phyloP scores from a whole-genome alignment of 2,329 filamentous ascomycete genomes.

The Penicillium expansum region DNA sequence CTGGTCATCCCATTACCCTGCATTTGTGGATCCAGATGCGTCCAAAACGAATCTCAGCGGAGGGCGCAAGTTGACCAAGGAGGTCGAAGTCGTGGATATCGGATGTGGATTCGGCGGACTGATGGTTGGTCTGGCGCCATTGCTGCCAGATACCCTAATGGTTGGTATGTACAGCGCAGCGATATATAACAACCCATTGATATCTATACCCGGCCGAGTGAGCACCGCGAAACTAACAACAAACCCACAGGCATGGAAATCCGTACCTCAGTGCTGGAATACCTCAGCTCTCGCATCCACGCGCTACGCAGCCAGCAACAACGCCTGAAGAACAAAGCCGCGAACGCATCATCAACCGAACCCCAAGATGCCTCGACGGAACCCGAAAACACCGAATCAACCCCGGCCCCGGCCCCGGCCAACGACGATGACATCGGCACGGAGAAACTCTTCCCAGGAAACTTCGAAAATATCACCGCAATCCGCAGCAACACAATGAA shows the following conservation, averaged over 20 bases:
- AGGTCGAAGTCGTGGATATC: constrained; percentile 92
- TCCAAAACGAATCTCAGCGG: constrained; percentile 33
- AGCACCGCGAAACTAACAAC: background rate
- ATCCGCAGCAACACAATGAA: constrained; percentile 97
- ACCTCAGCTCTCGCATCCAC: constrained; percentile 80
- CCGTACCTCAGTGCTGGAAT: constrained; percentile 82
- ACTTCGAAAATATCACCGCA: constrained; percentile 84
- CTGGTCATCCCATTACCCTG: constrained; percentile 81
- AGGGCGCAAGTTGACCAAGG: constrained; percentile 54
- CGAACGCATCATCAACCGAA: constrained; percentile 10
- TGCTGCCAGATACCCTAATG: constrained; percentile 76
- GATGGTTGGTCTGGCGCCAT: constrained; percentile 77
- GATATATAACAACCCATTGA: background rate
- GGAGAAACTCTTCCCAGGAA: constrained; percentile 31
- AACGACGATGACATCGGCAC: constrained; percentile 22
- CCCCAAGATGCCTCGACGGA: background rate
- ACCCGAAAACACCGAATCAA: background rate
- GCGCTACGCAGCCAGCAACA: constrained; percentile 62
- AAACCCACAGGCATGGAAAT: constrained; percentile 77
- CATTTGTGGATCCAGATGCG: constrained; percentile 54
- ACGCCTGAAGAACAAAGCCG: constrained; percentile 21
- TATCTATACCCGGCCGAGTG: background rate
- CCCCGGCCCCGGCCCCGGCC: constrained; percentile 1
- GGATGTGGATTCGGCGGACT: constrained; percentile 95
- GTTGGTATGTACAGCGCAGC: constrained; percentile 58